These are phyloP conservation scores for Juncus effusus DNA, from an alignment of 176 grass and related monocot species.

Conservation along the genomic window DNA sequence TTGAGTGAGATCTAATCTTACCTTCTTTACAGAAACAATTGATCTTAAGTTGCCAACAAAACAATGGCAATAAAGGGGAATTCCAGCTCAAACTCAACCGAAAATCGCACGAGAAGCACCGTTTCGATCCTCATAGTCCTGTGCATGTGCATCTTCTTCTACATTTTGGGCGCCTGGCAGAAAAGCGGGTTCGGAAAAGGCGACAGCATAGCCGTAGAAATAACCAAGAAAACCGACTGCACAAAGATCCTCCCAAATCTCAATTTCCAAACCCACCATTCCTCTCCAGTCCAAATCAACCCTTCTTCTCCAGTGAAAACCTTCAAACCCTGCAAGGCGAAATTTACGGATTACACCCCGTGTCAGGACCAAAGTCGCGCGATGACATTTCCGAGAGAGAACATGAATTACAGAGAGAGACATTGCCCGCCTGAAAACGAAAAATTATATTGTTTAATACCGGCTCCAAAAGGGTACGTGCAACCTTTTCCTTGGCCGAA, in stretches of 20 bases:
- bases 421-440: conserved; percentile 78
- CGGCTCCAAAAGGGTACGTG: conserved; percentile 77
- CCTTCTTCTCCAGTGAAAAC: conserved; percentile 37
- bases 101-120: conserved; percentile 67
- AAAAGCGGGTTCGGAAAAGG: conserved; percentile 94
- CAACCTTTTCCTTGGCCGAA: conserved; percentile 89
- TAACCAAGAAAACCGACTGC: conserved; percentile 84
- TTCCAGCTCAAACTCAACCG: conserved; percentile 42
- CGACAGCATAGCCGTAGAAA: conserved; percentile 83
- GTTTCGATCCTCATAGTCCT: conserved; percentile 67
- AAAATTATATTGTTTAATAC: conserved; percentile 70
- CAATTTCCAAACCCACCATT: conserved; percentile 63
- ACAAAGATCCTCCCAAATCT: conserved; percentile 60
- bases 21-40: not conserved
- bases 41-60: not conserved
- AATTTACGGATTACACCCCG: conserved; percentile 64
- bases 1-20: too few relatives aligned
- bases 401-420: conserved; percentile 91
- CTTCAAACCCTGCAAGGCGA: conserved; percentile 60
- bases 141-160: conserved; percentile 92
- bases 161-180: conserved; percentile 82
- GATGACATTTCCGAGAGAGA: conserved; percentile 83
- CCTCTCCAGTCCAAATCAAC: conserved; percentile 14
- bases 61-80: conserved; percentile 57
- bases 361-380: conserved; percentile 85